Percentiles rank a stretch among this genome's conserved stretches.
These are phyloP conservation scores for Neonectria ditissima DNA, from an alignment of 2,329 filamentous ascomycete species.

Conservation along the genomic window DNA sequence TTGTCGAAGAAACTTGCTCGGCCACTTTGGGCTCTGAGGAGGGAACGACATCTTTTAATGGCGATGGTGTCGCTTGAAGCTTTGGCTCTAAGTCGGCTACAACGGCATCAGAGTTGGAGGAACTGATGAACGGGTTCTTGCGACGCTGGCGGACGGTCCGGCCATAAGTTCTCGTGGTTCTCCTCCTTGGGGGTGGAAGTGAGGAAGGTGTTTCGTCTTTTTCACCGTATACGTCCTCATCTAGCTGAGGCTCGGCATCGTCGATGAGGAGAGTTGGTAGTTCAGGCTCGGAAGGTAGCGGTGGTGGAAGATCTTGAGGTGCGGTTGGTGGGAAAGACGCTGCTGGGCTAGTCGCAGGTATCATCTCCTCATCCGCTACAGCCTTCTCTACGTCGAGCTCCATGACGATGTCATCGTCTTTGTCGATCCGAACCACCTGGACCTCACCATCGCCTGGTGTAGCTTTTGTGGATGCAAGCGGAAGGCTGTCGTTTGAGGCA, in stretches of 20 bases:
- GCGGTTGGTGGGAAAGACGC: constrained; percentile 45
- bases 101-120: constrained; percentile 45
- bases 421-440: constrained; percentile 21
- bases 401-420: constrained; percentile 25
- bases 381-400: constrained; percentile 32
- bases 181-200: constrained; percentile 39
- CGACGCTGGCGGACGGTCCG: constrained; percentile 33
- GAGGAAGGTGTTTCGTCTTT: constrained; percentile 46
- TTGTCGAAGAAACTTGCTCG: constrained; percentile 1
- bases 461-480: constrained; percentile 49
- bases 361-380: constrained; percentile 50
- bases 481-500: constrained; percentile 42
- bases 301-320: constrained; percentile 31
- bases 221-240: constrained; percentile 11
- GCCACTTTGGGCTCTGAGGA: constrained; percentile 28
- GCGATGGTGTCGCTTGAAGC: constrained; percentile 29
- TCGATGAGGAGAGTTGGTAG: constrained; percentile 47
- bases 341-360: constrained; percentile 54
- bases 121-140: constrained; percentile 46
- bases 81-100: constrained; percentile 27
- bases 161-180: constrained; percentile 40
- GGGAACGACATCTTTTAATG: constrained; percentile 15
- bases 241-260: constrained; percentile 27
- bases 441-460: constrained; percentile 44
- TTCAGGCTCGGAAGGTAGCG: constrained; percentile 49